Evolutionary conservation across 371 early-diverging fungal species (phyloP), one percentile per base, ranked within the genome.

Genomic region (Mucor velutinosus): DNA sequence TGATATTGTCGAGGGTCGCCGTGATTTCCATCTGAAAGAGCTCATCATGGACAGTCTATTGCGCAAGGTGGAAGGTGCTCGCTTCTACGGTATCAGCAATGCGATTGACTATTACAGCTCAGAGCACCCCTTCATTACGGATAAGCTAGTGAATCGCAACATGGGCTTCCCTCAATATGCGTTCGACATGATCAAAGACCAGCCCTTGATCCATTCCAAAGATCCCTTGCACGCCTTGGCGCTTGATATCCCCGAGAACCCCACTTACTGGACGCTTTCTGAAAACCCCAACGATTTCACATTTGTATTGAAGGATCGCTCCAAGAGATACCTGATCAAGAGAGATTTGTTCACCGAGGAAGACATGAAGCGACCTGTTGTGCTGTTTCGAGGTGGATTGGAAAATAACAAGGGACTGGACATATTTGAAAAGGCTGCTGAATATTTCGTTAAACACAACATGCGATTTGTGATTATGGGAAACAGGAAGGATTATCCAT

Each of bases 1-100:
- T 35, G 86, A 87, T 32, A 84, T 90, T 55, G 80, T 90, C 0
- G 87, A 88, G 62, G 89, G 89, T 4, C 73, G 79, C 7, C 66
- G 78, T 43, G 86, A 87, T 53, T 87, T 90, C 66, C 82, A 83
- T 51, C 74, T 87, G 51, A 88, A 88, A 53, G 90, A 90, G 62
- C 71, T 90, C 8, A 81, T 88, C 23, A 86, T 90, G 74, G 83
- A 83, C 45, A 77, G 79, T 37, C 60, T 90, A 17, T 65, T 88
- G 39, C 77, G 76, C 25, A 86, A 85, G 59, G 86, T 83, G 7
- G 81, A 84, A 33, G 72, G 73, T 41, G 73, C 75, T 12, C 75
- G 83, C 19, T 86, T 88, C 60, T 76, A 85, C 62, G 90, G 90
- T 14, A 85, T 90, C 43, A 85, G 83, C 39, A 86, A 85, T 61